Evolutionary conservation across 1,284 basidiomycete species (phyloP).

Genomic region (Cryptococcus sp.): DNA sequence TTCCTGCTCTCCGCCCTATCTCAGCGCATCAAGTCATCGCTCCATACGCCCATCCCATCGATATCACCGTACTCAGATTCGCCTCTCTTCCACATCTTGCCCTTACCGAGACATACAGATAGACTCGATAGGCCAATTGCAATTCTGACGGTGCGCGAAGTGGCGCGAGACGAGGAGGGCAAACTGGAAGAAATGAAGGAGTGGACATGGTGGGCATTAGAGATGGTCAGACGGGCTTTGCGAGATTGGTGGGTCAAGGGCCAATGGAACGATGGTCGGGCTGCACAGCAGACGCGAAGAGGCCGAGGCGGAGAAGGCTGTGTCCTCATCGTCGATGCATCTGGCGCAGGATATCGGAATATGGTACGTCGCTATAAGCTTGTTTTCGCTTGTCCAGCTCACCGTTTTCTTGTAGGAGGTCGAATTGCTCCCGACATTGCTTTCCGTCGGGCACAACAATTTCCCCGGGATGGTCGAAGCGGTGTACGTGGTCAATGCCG

Average conservation of each 20-base stretch:
- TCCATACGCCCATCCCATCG: slow-evolving; percentile 36
- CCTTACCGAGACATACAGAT: slow-evolving; percentile 38
- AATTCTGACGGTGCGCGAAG: slow-evolving; percentile 43
- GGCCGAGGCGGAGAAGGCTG: slow-evolving; percentile 41
- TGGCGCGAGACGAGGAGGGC: slow-evolving; percentile 38
- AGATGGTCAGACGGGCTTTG: slow-evolving; percentile 39
- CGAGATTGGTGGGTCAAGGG: slow-evolving; percentile 40
- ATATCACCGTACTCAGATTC: slow-evolving; percentile 29
- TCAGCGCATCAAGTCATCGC: slow-evolving; percentile 25
- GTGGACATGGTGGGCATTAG: slow-evolving; percentile 50
- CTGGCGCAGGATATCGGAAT: slow-evolving; percentile 50
- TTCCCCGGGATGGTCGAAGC: slow-evolving; percentile 52
- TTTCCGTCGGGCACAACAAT: slow-evolving; percentile 46
- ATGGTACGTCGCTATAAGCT: slow-evolving; percentile 35
- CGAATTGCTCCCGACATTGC: slow-evolving; percentile 49
- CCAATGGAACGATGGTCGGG: slow-evolving; percentile 9
- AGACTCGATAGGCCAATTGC: slow-evolving; percentile 42
- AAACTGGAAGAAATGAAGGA: slow-evolving; percentile 44
- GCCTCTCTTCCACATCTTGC: slow-evolving; percentile 42
- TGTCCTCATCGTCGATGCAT: slow-evolving; percentile 48
- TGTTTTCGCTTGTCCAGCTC: slow-evolving; percentile 3
- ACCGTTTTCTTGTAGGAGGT: slow-evolving; percentile 39
- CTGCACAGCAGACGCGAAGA: neutral
- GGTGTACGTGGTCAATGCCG: slow-evolving; percentile 57
- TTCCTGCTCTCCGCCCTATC: slow-evolving; percentile 29